Evolutionary conservation across 805 yeast species (phyloP).

Genomic region (Grigorovia jiainica): DNA sequence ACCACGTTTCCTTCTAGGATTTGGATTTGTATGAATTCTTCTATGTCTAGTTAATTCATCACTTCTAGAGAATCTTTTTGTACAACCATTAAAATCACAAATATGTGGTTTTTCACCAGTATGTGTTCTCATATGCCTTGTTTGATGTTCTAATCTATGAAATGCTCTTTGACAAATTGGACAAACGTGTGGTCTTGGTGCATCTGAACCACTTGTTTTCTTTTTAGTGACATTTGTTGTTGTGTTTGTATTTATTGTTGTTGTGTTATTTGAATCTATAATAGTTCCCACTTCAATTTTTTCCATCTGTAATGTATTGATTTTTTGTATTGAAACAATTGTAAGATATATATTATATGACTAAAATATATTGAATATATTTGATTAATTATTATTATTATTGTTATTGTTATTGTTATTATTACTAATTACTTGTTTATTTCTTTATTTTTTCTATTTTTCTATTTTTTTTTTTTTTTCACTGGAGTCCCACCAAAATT

Average conservation of each 20-base stretch:
- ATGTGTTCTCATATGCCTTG: conserved; percentile 70
- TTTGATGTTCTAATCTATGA: conserved; percentile 68
- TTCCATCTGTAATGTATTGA: too few species aligned
- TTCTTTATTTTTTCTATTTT: too few species aligned
- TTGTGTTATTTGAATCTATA: too few species aligned
- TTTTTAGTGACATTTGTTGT: not conserved
- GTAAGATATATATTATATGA: too few species aligned
- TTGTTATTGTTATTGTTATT: not conserved
- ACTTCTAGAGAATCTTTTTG: conserved; percentile 56
- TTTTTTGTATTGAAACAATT: too few species aligned
- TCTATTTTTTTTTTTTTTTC: too few species aligned
- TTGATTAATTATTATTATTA: not conserved
- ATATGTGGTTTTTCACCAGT: conserved; percentile 77
- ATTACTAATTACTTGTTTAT: not conserved
- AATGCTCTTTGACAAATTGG: conserved; percentile 68
- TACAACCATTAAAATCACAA: conserved; percentile 65
- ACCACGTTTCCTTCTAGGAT: conserved; percentile 51
- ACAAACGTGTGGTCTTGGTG: conserved; percentile 56
- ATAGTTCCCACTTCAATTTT: too few species aligned
- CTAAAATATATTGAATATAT: too few species aligned
- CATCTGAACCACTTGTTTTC: conserved; percentile 14
- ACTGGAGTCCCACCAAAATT: too few species aligned
- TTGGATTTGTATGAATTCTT: conserved; percentile 64
- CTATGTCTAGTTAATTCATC: conserved; percentile 70
- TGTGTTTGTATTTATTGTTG: too few species aligned